A percentile compares a stretch with the other conserved stretches of the same genome.
Evolutionary conservation across 345 rosid genomes (phyloP).

Genomic region (Fremontodendron californicum): DNA sequence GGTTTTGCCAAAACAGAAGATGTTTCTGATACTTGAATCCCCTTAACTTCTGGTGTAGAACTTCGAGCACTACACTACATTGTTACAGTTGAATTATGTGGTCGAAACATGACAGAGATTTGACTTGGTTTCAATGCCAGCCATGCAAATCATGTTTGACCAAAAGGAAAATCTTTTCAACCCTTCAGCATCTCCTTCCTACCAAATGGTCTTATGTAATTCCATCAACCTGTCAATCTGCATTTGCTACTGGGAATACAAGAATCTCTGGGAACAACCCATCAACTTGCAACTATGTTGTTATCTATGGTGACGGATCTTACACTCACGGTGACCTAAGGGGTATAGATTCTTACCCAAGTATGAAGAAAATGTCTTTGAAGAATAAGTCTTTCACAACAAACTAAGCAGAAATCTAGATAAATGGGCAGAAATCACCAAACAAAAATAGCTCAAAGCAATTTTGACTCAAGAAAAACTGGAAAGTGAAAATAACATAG

Average conservation of each 20-base stretch:
- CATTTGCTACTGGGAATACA: conserved; percentile 43
- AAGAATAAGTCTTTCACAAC: no score
- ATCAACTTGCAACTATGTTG: conserved; percentile 53
- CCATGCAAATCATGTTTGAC: conserved; percentile 68
- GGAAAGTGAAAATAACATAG: no score
- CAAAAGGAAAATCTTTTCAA: conserved; percentile 71
- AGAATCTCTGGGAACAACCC: conserved; percentile 42
- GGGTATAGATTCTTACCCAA: no score
- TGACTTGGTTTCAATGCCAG: conserved; percentile 93
- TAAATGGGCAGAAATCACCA: no score
- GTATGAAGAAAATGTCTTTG: no score
- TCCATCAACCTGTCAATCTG: conserved; percentile 61
- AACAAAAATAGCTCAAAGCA: no score
- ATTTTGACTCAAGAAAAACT: no score
- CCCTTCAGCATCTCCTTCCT: conserved; percentile 63
- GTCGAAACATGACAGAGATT: conserved; percentile 67
- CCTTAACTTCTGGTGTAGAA: conserved; percentile 58
- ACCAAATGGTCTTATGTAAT: conserved; percentile 50
- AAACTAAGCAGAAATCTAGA: no score
- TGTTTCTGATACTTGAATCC: conserved; percentile 37
- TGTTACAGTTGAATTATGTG: conserved; percentile 57
- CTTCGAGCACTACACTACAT: conserved; percentile 71
- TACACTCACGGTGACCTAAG: conserved; percentile 72
- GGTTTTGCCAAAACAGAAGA: conserved; percentile 20
- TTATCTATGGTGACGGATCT: conserved; percentile 88